Base-by-base conservation (phyloP, 345 rosid species). In the Gossypium rotundifolium region DNA sequence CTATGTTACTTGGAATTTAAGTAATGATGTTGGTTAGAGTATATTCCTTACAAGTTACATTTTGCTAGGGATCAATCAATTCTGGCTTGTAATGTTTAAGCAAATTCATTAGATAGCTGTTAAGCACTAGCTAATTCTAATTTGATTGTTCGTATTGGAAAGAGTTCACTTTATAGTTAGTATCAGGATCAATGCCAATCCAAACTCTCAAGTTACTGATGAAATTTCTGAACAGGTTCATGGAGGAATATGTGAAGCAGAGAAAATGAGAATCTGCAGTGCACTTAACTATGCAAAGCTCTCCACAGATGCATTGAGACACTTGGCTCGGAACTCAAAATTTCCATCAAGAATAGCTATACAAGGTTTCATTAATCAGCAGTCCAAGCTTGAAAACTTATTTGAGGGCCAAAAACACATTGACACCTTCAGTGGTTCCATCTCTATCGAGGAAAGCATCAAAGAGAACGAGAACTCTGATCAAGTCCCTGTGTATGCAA, bases 271-370 rank as follows among this genome's bases (percentile, higher is more conserved):
- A 62, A 42, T 89, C 29, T 87, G 83, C 3, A 48, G 65, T 57
- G 74, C 78, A 27, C 76, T 87, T 62, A 81, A 85, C 72, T 73
- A 68, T 22, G 84, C 79, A 73, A 86, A 85, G 82, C 88, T 87
- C 40, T 83, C 91, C 10, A 45, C 70, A 3, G 79, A 74, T 69
- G 74, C 83, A 42, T 61, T 74, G 61, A 64, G 77, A 54, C 84
- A 84, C 52, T 25, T 83, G 13, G 74, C 80, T 65, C 72, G 78
- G 22, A 83, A 86, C 76, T 69, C 85, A 2, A 82, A 76, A 58
- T 85, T 84, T 58, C 88, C 88, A 42, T 54, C 87, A 42, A 76
- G 75, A 73, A 14, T 65, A 65, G 67, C 81, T 33, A 61, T 76
- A 48, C 71, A 78, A 73, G 81, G 67, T 67, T 77, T 84, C 58